Conservation (phyloP, 768 basidiomycete species). For the Aureoboletus auriporus region DNA sequence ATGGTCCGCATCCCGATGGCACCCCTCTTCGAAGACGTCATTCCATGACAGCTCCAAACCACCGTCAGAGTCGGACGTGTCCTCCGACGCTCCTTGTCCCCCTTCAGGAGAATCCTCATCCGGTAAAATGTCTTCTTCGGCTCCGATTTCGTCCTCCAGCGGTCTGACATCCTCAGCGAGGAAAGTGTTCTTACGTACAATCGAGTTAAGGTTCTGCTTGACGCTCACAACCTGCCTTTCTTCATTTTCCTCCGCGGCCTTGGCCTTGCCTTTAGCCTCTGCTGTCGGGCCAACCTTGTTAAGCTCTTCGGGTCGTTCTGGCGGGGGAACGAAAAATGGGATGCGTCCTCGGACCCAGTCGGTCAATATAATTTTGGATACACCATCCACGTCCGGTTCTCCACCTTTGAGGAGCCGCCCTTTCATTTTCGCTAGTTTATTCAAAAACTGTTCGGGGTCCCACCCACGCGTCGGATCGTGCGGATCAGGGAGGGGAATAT, state of each 20-base stretch:
- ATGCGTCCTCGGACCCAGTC: conserved; percentile 98
- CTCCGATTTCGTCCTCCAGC: conserved; percentile 48
- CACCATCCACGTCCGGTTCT: conserved; percentile 88
- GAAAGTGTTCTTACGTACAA: conserved; percentile 87
- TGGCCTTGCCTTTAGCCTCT: conserved; percentile 52
- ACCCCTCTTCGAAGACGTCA: conserved; percentile 73
- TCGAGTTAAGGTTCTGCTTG: conserved; percentile 80
- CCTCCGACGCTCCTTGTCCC: conserved; percentile 37
- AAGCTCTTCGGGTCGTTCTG: conserved; percentile 71
- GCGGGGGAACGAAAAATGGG: conserved; percentile 93
- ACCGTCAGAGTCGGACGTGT: conserved; percentile 23
- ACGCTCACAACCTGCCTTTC: conserved; percentile 54
- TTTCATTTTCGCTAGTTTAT: conserved; percentile 83
- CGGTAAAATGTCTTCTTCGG: conserved; percentile 26
- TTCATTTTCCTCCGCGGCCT: conserved; percentile 26
- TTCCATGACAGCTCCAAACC: conserved; percentile 74
- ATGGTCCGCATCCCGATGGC: conserved; percentile 20
- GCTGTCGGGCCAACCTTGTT: conserved; percentile 52
- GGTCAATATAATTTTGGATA: conserved; percentile 90
- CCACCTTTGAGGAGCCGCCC: conserved; percentile 92
- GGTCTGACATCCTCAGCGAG: conserved; percentile 77
- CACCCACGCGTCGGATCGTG: conserved; percentile 51
- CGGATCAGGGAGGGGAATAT: conserved; percentile 58
- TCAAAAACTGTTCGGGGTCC: conserved; percentile 77
- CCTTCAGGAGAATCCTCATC: conserved; percentile 38